phyloP scores from a whole-genome alignment of 352 stramenopile genomes.

The Globisporangium nagaii region DNA sequence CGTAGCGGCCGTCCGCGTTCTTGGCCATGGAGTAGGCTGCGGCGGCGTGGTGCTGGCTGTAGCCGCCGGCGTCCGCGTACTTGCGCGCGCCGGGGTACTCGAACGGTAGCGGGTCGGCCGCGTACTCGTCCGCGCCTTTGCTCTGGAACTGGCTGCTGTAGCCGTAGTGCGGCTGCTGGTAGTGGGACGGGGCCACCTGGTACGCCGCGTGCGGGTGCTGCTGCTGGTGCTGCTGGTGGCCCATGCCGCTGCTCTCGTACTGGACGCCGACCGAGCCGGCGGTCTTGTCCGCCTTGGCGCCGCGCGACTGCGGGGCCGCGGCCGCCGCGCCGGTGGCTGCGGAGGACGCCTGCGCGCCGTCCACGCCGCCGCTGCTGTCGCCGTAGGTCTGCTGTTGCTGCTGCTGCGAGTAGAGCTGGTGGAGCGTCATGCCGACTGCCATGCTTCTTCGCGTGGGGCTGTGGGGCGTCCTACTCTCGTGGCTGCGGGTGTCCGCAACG shows the following conservation, averaged over 20 bases:
- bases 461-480: too few species aligned
- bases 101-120: conserved; percentile 70
- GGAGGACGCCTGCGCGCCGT: not conserved
- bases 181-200: conserved; percentile 22
- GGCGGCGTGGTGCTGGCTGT: not conserved
- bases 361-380: conserved; percentile 10
- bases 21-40: conserved; percentile 8
- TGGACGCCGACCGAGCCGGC: conserved; percentile 2
- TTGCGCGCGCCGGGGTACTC: conserved; percentile 65
- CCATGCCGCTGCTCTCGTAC: conserved; percentile 7
- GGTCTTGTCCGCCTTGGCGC: conserved; percentile 1
- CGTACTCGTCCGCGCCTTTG: conserved; percentile 53
- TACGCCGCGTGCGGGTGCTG: conserved; percentile 13
- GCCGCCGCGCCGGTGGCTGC: not conserved
- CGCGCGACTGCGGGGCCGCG: not conserved
- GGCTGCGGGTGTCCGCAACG: too few species aligned
- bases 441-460: conserved; percentile 14
- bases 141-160: conserved; percentile 7
- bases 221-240: conserved; percentile 10
- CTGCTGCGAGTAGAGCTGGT: conserved; percentile 54
- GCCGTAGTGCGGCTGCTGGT: conserved; percentile 17
- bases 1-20: conserved; percentile 3
- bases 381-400: conserved; percentile 19
- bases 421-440: conserved; percentile 66
- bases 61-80: conserved; percentile 22